Evolutionary conservation across 768 basidiomycete genomes (phyloP).

Genomic region (Omphalotus guepiniiformis): DNA sequence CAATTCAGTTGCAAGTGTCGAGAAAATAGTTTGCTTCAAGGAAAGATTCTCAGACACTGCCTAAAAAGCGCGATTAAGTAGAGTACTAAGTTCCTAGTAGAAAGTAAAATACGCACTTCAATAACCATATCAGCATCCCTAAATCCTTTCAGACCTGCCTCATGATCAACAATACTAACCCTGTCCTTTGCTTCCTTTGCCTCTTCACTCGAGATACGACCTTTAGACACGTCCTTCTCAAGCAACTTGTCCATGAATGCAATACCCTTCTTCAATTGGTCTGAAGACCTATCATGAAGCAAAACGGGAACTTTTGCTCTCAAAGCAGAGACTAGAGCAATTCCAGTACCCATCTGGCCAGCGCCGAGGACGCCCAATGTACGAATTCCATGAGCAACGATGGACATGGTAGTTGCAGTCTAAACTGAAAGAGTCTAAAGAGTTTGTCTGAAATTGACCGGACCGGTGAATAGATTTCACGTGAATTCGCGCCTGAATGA

Average conservation of each 20-base stretch:
- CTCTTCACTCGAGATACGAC: conserved; percentile 60
- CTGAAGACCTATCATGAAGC: conserved; percentile 73
- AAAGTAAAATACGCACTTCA: conserved; percentile 57
- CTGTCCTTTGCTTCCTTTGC: conserved; percentile 71
- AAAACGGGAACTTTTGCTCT: conserved; percentile 84
- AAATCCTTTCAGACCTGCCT: conserved; percentile 49
- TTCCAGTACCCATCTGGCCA: conserved; percentile 91
- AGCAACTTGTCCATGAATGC: conserved; percentile 76
- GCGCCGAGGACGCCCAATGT: conserved; percentile 77
- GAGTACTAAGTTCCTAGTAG: background rate
- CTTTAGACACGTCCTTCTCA: conserved; percentile 86
- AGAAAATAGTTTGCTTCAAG: conserved; percentile 78
- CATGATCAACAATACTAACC: conserved; percentile 52
- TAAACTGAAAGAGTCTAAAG: too few relatives aligned
- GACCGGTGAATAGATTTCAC: too few relatives aligned
- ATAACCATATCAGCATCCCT: conserved; percentile 88
- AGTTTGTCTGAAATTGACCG: too few relatives aligned
- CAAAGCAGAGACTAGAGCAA: conserved; percentile 82
- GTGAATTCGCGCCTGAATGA: too few relatives aligned
- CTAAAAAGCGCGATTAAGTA: conserved; percentile 30
- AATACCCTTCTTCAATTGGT: conserved; percentile 72
- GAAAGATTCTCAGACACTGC: conserved; percentile 83
- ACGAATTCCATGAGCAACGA: conserved; percentile 72
- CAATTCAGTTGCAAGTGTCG: conserved; percentile 60
- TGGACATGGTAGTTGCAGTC: conserved; percentile 41